Conservation (phyloP, 768 basidiomycete genomes). For the Dictyophora rubrovolvata region DNA sequence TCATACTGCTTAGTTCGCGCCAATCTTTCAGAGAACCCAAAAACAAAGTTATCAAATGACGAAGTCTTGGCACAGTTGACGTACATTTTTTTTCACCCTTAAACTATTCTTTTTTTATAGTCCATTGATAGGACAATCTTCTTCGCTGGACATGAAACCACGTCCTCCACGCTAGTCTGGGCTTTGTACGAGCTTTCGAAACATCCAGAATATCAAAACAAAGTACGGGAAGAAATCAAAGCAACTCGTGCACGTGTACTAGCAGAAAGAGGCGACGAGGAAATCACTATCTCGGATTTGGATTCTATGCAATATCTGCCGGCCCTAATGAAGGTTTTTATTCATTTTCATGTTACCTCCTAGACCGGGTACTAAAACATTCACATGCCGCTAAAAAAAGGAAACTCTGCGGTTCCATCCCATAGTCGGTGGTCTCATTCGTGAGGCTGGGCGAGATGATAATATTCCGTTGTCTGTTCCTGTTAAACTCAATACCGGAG, state of each 20-base stretch:
- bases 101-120: slow-evolving; percentile 9
- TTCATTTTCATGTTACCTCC: no score
- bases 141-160: slow-evolving; percentile 29
- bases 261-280: slow-evolving; percentile 16
- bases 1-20: slow-evolving; percentile 18
- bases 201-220: slow-evolving; percentile 16
- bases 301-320: slow-evolving; percentile 23
- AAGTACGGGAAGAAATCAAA: slow-evolving; percentile 20
- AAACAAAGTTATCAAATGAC: slow-evolving; percentile 19
- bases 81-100: slow-evolving; percentile 12
- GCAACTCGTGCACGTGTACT: slow-evolving; percentile 10
- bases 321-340: slow-evolving; percentile 23
- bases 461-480: slow-evolving; percentile 50
- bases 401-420: slow-evolving; percentile 50
- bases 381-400: no score
- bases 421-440: slow-evolving; percentile 38
- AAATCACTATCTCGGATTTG: slow-evolving; percentile 22
- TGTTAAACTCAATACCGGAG: slow-evolving; percentile 35
- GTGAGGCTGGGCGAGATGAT: slow-evolving; percentile 42
- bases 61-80: slow-evolving; percentile 25
- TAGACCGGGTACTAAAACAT: no score
- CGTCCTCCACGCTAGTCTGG: slow-evolving; percentile 20
- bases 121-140: slow-evolving; percentile 13
- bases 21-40: slow-evolving; percentile 19
- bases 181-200: slow-evolving; percentile 20